A percentile compares a stretch with the other conserved stretches of the same genome.
phyloP scores from a whole-genome alignment of 139 green algal species.

The Chlorella sp. region DNA sequence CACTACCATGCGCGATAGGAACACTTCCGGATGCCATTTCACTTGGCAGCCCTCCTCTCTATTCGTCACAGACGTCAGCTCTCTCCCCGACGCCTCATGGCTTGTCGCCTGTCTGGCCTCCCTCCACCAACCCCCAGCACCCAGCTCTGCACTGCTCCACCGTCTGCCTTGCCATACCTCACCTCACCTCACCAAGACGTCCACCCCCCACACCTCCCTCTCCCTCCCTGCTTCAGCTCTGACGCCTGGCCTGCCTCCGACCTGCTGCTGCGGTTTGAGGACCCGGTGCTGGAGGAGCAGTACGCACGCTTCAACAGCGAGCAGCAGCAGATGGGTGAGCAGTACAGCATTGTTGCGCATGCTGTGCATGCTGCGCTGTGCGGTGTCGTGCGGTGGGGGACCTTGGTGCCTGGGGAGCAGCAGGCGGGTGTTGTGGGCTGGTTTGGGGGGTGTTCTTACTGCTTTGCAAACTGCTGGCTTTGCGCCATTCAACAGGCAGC shows the following conservation, averaged over 20 bases:
- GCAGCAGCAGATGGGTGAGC: background rate
- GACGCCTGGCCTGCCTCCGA: background rate
- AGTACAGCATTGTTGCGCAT: background rate
- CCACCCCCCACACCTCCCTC: background rate
- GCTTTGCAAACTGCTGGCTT: too few relatives aligned
- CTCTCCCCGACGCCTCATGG: too few relatives aligned
- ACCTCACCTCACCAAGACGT: background rate
- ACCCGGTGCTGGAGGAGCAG: background rate
- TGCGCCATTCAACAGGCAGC: too few relatives aligned
- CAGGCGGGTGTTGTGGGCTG: too few relatives aligned
- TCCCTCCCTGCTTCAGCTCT: background rate
- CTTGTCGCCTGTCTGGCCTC: too few relatives aligned
- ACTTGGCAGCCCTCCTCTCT: too few relatives aligned
- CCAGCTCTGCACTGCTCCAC: background rate
- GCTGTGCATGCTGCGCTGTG: background rate
- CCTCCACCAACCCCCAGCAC: background rate
- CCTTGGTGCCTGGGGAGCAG: too few relatives aligned
- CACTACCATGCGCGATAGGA: too few relatives aligned
- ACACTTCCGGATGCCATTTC: too few relatives aligned
- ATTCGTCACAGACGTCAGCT: too few relatives aligned
- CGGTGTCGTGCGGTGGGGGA: too few relatives aligned
- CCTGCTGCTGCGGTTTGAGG: slow-evolving; percentile 29
- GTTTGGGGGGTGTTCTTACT: too few relatives aligned
- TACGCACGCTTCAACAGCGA: slow-evolving; percentile 8
- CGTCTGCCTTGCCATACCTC: background rate